Evolutionary conservation across 2,329 filamentous ascomycete species (phyloP), one percentile per base, ranked within the genome.

Genomic region (Alternaria sp.): DNA sequence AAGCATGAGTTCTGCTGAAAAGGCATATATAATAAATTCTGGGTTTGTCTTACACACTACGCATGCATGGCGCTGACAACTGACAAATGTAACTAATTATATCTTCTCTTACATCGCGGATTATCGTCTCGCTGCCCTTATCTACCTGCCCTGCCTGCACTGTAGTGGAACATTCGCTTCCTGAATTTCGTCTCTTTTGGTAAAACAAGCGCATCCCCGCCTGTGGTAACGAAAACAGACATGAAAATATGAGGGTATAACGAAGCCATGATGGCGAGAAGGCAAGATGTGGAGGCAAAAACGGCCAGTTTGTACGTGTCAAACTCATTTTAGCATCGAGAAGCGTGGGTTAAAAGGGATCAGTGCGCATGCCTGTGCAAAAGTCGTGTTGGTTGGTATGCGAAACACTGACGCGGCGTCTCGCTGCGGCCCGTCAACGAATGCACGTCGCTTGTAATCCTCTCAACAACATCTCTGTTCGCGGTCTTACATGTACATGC

Each of bases 141-240:
- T 55, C 57, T 48, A 40, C 43, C 32, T 60, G 54, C 62, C 65
- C 62, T 68, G 66, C 64, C 57, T 63, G 41, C 34, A 46, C 44
- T 36, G 40, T 25, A 2, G 67, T 67, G 59, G 38, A 51, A 68
- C 63, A 20, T n/a, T 54, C 43, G 54, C 57, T 65, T 49, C 55
- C 52, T 6, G 54, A 43, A 25, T 46, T 56, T 50, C 53, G 36
- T 43, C 57, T 57, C 46, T 59, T 60, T 50, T 20, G 58, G 56
- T 52, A 22, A 8, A 40, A 32, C 40, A 49, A 44, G 41, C 32
- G 40, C 65, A 30, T 51, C 61, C 54, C 56, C 60, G 57, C 49
- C 34, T 57, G 58, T 18, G 44, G 66, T 73, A 63, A 63, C 59
- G 43, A 61, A 72, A 65, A 74, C 70, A 60, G 6, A 46, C 5